phyloP scores from a whole-genome alignment of 306 rosid genomes.

The Trifolium dubium region DNA sequence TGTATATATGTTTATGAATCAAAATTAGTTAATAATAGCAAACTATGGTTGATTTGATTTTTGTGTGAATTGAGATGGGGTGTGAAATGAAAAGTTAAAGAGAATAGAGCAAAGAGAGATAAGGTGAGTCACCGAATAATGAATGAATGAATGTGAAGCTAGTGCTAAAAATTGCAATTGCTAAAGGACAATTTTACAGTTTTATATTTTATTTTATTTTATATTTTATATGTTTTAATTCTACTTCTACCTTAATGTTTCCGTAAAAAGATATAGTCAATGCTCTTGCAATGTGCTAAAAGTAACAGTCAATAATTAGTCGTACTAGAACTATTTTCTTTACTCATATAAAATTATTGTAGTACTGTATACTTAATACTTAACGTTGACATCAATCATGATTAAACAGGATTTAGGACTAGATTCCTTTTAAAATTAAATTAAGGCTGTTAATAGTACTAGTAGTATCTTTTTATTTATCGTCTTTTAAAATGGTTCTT shows the following conservation, averaged over 20 bases:
- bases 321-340: background rate
- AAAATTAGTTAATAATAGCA: background rate
- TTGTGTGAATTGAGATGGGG: background rate
- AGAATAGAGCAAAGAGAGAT: constrained; percentile 40
- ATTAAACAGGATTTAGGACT: background rate
- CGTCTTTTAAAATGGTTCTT: background rate
- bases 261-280: constrained; percentile 10
- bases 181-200: constrained; percentile 49
- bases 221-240: background rate
- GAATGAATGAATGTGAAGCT: background rate
- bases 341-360: background rate
- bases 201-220: background rate
- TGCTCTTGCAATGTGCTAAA: background rate
- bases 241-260: background rate
- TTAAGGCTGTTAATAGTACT: background rate
- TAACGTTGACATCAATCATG: background rate
- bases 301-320: constrained; percentile 20
- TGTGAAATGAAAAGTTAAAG: background rate
- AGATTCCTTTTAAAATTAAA: constrained; percentile 16
- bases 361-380: background rate
- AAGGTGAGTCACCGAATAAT: constrained; percentile 44
- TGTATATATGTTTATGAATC: background rate
- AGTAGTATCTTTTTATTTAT: background rate
- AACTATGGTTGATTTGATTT: constrained; percentile 23
- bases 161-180: background rate